Evolutionary conservation across 345 rosid species (phyloP).

Genomic region (Eutrema heterophyllum): DNA sequence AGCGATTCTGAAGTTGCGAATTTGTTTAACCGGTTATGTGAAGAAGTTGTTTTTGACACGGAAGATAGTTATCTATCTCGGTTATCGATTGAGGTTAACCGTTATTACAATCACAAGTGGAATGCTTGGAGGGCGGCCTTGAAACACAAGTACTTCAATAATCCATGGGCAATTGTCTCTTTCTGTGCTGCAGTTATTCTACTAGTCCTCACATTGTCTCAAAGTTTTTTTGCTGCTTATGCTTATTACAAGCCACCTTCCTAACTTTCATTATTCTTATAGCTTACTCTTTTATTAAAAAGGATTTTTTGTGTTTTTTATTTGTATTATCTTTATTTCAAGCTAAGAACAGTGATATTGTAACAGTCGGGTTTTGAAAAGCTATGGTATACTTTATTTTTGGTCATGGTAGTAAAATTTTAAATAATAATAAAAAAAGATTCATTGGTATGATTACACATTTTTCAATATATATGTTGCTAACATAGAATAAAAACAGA

Average conservation of each 20-base stretch:
- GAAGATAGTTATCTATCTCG: slow-evolving; percentile 60
- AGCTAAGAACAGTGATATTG: not conserved
- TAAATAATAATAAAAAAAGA: no score
- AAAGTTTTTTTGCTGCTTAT: slow-evolving; percentile 64
- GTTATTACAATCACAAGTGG: slow-evolving; percentile 70
- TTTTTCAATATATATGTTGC: not conserved
- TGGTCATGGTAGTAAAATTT: no score
- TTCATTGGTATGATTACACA: not conserved
- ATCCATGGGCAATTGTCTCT: slow-evolving; percentile 83
- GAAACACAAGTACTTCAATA: slow-evolving; percentile 73
- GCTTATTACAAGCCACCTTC: slow-evolving; percentile 55
- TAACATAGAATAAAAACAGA: not conserved
- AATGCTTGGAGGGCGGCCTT: slow-evolving; percentile 79
- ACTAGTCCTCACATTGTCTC: slow-evolving; percentile 65
- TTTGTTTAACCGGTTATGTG: slow-evolving; percentile 76
- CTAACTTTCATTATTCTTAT: slow-evolving; percentile 14
- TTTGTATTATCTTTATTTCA: not conserved
- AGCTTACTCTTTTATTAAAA: not conserved
- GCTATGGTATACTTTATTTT: not conserved
- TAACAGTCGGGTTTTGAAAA: not conserved
- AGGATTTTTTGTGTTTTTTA: not conserved
- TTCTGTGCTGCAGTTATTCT: slow-evolving; percentile 59
- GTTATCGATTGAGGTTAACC: slow-evolving; percentile 60
- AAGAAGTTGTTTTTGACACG: slow-evolving; percentile 82
- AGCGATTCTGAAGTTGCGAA: slow-evolving; percentile 84